Evolutionary conservation across 2,329 filamentous ascomycete species (phyloP), one percentile per base, ranked within the genome.

Genomic region (Alternaria arbusti): DNA sequence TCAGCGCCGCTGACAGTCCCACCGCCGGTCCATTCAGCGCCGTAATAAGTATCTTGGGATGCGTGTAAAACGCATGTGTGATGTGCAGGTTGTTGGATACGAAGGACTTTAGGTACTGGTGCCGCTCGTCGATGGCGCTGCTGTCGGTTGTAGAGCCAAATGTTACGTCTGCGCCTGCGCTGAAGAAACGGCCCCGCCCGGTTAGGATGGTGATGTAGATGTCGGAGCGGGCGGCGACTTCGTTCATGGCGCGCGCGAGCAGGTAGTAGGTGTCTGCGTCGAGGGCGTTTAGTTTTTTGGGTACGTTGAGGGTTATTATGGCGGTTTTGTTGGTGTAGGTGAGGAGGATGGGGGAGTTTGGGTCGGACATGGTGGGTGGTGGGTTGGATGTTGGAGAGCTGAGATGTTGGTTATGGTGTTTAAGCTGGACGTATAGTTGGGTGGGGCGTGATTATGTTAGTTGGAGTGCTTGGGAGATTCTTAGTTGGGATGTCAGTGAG

Each of bases 1-100:
- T 84, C 0, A 98, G 82, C 0, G 95, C 94, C 1, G 95, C 96
- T 2, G 91, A 92, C 30, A 98, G 89, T 6, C 96, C 96, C 57
- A 99, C 86, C 11, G 90, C 94, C 6, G 96, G 96, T 4, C 95
- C 96, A 82, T 98, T 98, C 69, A 98, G 89, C 0, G 93, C 96
- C 0, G 90, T 90, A 64, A 98, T 87, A 23, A 98, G 91, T 81
- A 98, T 91, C 83, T 98, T 97, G 72, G 94, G 92, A 82, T 98
- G 96, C 13, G 89, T 90, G 84, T 96, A 94, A 84, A 98, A 97
- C 72, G 93, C 90, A 73, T 93, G 90, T 3, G 94, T 96, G 73
- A 93, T 87, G 85, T 97, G 92, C 60, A 97, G 87, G 85, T 98
- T 98, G 85, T 91, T 91, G 70, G 90, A 85, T 11, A 93, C 91